A percentile compares a stretch with the other conserved stretches of the same genome.
phyloP scores from a whole-genome alignment of 345 rosid species.

The Reutealis trisperma region DNA sequence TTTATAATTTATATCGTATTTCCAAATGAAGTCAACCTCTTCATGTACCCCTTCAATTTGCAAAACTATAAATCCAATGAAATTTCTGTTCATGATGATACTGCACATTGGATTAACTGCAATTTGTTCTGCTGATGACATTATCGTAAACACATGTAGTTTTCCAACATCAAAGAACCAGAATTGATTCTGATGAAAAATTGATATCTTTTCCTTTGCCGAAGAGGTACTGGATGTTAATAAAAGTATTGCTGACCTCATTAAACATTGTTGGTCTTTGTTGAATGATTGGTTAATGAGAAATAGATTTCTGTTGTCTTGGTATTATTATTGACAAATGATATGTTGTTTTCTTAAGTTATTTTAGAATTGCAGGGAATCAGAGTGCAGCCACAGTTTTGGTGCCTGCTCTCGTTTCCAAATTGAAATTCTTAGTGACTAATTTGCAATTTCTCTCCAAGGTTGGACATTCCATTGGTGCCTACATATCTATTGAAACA shows the following conservation, averaged over 20 bases:
- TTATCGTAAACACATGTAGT: background rate
- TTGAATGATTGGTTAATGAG: background rate
- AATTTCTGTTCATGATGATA: background rate
- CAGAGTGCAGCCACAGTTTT: background rate
- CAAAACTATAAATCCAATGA: background rate
- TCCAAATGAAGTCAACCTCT: background rate
- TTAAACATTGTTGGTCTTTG: background rate
- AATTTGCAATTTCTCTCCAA: constrained; percentile 28
- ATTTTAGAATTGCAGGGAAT: background rate
- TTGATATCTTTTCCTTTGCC: background rate
- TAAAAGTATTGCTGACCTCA: background rate
- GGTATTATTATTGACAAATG: background rate
- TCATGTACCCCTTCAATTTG: background rate
- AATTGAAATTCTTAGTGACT: constrained; percentile 15
- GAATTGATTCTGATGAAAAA: background rate
- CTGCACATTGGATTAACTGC: background rate
- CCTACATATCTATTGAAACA: constrained; percentile 63
- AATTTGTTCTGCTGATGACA: background rate
- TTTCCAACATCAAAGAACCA: background rate
- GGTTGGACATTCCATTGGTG: constrained; percentile 93
- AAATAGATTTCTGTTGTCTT: background rate
- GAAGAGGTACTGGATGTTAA: background rate
- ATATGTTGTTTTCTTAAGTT: background rate
- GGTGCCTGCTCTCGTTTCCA: background rate
- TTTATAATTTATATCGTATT: constrained; percentile 1